These are phyloP conservation scores for Aspergillus panamensis DNA, from an alignment of 495 filamentous ascomycete genomes.

Conservation along the genomic window DNA sequence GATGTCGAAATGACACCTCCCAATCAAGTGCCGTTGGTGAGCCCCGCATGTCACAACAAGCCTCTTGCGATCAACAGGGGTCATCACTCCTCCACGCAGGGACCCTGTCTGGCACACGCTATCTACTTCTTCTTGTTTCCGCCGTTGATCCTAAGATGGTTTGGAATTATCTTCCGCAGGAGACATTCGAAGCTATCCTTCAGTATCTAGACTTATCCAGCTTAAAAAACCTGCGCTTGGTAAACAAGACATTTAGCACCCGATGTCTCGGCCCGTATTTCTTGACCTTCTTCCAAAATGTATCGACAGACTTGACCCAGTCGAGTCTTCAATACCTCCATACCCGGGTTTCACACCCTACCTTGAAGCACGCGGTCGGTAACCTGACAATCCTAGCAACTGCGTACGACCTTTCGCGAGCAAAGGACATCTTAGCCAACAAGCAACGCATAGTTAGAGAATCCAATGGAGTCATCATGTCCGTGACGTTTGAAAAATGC, in stretches of 20 bases:
- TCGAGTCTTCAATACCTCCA: background rate
- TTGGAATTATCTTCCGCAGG: constrained; percentile 1
- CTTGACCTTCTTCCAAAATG: constrained; percentile 2
- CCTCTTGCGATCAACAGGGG: background rate
- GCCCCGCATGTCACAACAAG: background rate
- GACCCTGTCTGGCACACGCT: background rate
- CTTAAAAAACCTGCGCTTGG: background rate
- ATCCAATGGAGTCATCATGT: background rate
- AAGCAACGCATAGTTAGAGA: background rate
- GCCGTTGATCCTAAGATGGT: background rate
- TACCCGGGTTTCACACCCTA: background rate
- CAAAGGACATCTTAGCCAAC: background rate
- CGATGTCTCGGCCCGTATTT: background rate
- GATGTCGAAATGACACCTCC: background rate
- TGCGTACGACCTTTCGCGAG: background rate
- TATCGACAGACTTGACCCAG: constrained; percentile 1
- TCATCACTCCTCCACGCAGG: background rate
- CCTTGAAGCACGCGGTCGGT: background rate
- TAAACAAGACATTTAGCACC: background rate
- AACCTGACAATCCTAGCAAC: constrained; percentile 1
- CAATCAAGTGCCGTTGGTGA: background rate
- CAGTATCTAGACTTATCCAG: background rate
- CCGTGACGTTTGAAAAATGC: background rate
- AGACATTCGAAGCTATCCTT: background rate
- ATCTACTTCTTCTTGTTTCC: background rate